phyloP scores from a whole-genome alignment of 257 asterid genomes.

The Anisodus acutangulus region DNA sequence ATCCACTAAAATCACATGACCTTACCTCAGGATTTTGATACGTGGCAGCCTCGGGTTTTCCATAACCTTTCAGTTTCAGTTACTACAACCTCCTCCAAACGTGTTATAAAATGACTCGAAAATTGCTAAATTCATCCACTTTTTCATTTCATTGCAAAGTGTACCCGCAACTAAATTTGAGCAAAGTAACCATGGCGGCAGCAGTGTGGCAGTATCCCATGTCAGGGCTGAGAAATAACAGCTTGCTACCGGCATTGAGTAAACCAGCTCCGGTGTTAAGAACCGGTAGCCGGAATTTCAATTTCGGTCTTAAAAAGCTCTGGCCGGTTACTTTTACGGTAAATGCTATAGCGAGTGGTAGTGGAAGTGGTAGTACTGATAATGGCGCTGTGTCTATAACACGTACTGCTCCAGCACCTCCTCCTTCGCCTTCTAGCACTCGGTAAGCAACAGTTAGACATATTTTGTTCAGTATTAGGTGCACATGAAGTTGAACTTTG shows the following conservation, averaged over 20 bases:
- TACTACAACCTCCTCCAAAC: conserved; percentile 32
- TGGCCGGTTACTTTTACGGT: conserved; percentile 33
- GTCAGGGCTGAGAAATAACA: conserved; percentile 43
- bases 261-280: conserved; percentile 35
- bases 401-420: conserved; percentile 37
- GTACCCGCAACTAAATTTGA: background rate
- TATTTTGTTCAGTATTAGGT: background rate
- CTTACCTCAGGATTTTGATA: no score
- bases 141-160: background rate
- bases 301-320: background rate
- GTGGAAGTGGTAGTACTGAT: conserved; percentile 40
- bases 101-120: background rate
- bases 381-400: conserved; percentile 47
- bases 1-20: no score
- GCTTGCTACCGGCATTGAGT: conserved; percentile 38
- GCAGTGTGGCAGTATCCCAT: conserved; percentile 41
- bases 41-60: no score
- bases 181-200: conserved; percentile 32
- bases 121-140: background rate
- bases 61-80: no score
- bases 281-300: conserved; percentile 38
- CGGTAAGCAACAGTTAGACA: conserved; percentile 23
- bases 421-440: conserved; percentile 36
- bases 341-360: conserved; percentile 31
- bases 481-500: no score